Percentiles rank a stretch among this genome's conserved stretches.
Evolutionary conservation across 805 yeast genomes (phyloP).

Genomic region (Kluyveromyces siamensis): DNA sequence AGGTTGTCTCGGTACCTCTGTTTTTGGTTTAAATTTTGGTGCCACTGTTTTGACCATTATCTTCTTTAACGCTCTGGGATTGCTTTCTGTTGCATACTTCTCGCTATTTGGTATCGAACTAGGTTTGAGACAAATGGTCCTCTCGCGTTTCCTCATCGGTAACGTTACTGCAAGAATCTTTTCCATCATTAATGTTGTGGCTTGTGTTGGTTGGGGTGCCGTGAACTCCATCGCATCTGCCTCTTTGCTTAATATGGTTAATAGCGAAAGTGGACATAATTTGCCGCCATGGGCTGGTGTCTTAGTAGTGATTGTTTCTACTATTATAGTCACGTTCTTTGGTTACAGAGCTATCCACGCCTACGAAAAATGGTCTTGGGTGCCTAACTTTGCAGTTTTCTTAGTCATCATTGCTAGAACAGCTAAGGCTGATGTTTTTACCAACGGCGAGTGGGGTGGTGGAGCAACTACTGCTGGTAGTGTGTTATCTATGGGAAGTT

Average conservation of each 20-base stretch:
- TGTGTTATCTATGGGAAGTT: constrained; percentile 74
- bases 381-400: constrained; percentile 68
- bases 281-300: constrained; percentile 92
- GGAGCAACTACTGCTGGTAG: constrained; percentile 68
- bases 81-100: constrained; percentile 70
- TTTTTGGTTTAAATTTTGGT: constrained; percentile 65
- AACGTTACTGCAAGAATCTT: constrained; percentile 66
- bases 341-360: constrained; percentile 77
- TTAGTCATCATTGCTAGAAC: constrained; percentile 73
- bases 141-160: constrained; percentile 74
- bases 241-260: constrained; percentile 69
- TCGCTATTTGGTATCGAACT: constrained; percentile 75
- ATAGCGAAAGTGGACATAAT: constrained; percentile 36
- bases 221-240: constrained; percentile 88
- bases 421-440: constrained; percentile 56
- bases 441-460: constrained; percentile 38
- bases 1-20: constrained; percentile 62
- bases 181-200: constrained; percentile 66
- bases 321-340: constrained; percentile 67
- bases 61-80: constrained; percentile 68
- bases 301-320: constrained; percentile 55
- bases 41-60: constrained; percentile 57
- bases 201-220: constrained; percentile 94
- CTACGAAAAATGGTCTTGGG: constrained; percentile 83
- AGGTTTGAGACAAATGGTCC: constrained; percentile 82